Conservation (phyloP, 2,329 filamentous ascomycete species). For the Arthrinium puccinioides region DNA sequence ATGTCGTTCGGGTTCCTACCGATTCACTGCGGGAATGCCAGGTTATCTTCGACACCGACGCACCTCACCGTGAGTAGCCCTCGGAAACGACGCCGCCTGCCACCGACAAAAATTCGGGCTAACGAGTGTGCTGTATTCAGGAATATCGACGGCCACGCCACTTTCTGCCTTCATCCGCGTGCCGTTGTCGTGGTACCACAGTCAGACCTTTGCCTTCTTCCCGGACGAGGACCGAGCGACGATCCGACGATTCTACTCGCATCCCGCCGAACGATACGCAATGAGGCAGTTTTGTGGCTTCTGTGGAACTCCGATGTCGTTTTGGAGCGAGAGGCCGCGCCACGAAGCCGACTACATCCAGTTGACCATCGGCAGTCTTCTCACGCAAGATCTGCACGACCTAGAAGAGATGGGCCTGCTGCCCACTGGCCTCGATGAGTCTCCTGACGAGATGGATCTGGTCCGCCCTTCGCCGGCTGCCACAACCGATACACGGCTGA, state of each 20-base stretch:
- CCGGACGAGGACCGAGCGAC: conserved; percentile 65
- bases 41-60: conserved; percentile 68
- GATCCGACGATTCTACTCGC: conserved; percentile 62
- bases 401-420: conserved; percentile 72
- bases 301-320: conserved; percentile 79
- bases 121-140: conserved; percentile 19
- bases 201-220: conserved; percentile 66
- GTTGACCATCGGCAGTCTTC: conserved; percentile 71
- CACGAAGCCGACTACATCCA: conserved; percentile 72
- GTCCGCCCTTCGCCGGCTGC: conserved; percentile 17
- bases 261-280: conserved; percentile 46
- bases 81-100: not conserved
- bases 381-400: conserved; percentile 61
- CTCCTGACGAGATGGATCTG: conserved; percentile 6
- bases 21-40: conserved; percentile 49
- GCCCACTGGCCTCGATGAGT: conserved; percentile 29
- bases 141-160: conserved; percentile 63
- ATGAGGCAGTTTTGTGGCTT: conserved; percentile 84
- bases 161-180: conserved; percentile 78
- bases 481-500: conserved; percentile 13
- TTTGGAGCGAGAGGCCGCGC: conserved; percentile 69
- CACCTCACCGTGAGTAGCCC: conserved; percentile 59
- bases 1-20: conserved; percentile 64
- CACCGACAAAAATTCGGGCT: conserved; percentile 5
- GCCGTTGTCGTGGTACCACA: conserved; percentile 74